Evolutionary conservation across 2,329 filamentous ascomycete species (phyloP), one percentile per base, ranked within the genome.

Genomic region (Cladosporium cucumerinum): DNA sequence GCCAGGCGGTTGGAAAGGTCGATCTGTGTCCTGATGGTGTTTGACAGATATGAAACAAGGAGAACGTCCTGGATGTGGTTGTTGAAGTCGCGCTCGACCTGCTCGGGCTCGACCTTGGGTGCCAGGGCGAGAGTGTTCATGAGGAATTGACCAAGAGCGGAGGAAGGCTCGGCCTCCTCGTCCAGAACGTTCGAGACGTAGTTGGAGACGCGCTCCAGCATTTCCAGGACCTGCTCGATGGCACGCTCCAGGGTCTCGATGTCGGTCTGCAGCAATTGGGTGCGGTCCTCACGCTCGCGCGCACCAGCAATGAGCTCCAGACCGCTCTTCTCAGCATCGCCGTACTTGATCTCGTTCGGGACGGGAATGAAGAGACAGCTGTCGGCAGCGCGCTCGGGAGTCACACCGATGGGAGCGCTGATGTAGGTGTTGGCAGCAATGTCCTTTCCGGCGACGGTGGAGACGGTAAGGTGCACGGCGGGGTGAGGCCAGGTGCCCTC

Each of bases 61-160:
- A 99, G 88, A 67, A 99, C 93, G 79, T 99, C 95, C 83, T 99
- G 95, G 80, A 99, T 93, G 83, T 99, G 95, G 84, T 96, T 97
- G 87, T 99, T 99, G 87, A 99, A 99, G 84, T 98, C 93, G 77
- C 90, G 86, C 85, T 99, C 95, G 76, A 99, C 93, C 78, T 96
- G 90, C 67, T 88, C 86, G 43, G 89, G 84, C 74, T 97, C 92
- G 67, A 98, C 95, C 86, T 98, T 99, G 75, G 95, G 95, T 64
- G 94, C 92, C 69, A 99, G 84, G 55, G 91, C 93, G 69, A 99
- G 86, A 46, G 94, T 89, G 79, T 96, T 96, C 85, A 98, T 91
- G 71, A 99, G 84, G 81, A 93, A 96, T 81, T 99, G 96, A 70
- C 93, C 95, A 65, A 99, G 84, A 14, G 93, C 92, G 70, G 92